Evolutionary conservation across 2,329 filamentous ascomycete species (phyloP), one percentile per base, ranked within the genome.

Genomic region (Nigrospora sphaerica): DNA sequence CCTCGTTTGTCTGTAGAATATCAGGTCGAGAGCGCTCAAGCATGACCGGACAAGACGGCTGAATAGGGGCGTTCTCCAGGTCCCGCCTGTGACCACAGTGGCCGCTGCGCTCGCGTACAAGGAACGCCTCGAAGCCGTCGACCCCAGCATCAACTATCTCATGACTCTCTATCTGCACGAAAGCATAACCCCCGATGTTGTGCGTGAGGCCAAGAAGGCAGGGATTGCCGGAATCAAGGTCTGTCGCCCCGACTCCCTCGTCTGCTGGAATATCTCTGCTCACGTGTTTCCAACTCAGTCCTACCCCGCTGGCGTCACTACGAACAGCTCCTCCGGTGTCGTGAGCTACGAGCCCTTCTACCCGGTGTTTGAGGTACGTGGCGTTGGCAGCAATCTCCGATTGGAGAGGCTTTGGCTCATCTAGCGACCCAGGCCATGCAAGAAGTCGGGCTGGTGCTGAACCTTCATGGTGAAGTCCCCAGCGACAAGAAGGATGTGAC

Each of bases 391-490:
- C 4, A 7, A 9, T 28, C 23, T 10, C 2, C 2, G 23, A 28
- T 28, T 28, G 6, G 7, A 10, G 23, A 28, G 4, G 23, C 23
- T 10, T 28, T 10, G 23, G 23, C 23, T 28, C 23, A 28, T 9
- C 23, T 28, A 28, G 23, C 6, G 23, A 9, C 23, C 23, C 23
- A 28, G 28, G 81, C 81, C 55, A 86, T 86, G 82, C 76, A 86
- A 56, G 66, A 73, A 28, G 74, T 82, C 54, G 74, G 78, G 54
- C 70, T 86, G 60, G 71, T 86, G 32, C 73, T 86, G 18, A 86
- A 86, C 58, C 66, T 86, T 35, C 82, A 86, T 60, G 82, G 82
- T 49, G 82, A 86, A 62, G 69, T 75, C 13, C 78, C 79, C 2
- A 52, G 49, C 39, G 51, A 59, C 37, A 10, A 56, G 37, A 46